Base-by-base conservation (phyloP, 192 early-diverging fungal species). In the Mortierella hygrophila region DNA sequence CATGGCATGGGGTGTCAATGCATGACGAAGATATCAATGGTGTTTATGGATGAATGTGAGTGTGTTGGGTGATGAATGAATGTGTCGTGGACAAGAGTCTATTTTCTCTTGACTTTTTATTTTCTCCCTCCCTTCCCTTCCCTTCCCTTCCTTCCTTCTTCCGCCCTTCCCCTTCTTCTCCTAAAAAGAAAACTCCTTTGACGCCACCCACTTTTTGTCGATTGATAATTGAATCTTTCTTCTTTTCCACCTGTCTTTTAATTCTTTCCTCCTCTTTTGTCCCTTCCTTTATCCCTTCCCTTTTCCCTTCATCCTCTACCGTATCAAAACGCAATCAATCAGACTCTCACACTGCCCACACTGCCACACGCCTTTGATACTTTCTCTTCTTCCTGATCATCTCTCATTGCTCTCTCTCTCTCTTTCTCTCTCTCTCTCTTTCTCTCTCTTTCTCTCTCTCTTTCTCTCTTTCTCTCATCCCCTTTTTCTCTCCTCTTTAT, bases 391-490 rank as follows among this genome's bases (percentile, higher is more conserved):
- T 23, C 49, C 44, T 77, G 40, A 44, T 69, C 65, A 46, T 77
- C 60, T 29, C 29, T 60, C n/a, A 21, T 68, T 35, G 42, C 49
- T 46, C 68, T 55, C 70, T 68, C 70, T 23, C 68, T 70, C 78
- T 68, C 57, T 68, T 68, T 74, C 42, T 38, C 57, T 68, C 8
- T 7, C 38, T 3, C 68, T 35, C 68, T 54, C 70, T 54, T 55
- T 37, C 68, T 70, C 78, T 68, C 57, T 68, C 76, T 80, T 18
- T 38, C 57, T 74, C 8, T 13, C 70, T 73, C 57, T 68, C 26
- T 49, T 21, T 71, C 77, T 72, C 54, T 68, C 20, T 57, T 68
- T 40, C 52, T 68, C 20, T 57, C 49, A 5, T 40, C 38, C 4
- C 38, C 38, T 3, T 3, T 40, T 40, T 38, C 44, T 16, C 60